Evolutionary conservation across 2,329 filamentous ascomycete species (phyloP).

Genomic region (Colletotrichum lentis): DNA sequence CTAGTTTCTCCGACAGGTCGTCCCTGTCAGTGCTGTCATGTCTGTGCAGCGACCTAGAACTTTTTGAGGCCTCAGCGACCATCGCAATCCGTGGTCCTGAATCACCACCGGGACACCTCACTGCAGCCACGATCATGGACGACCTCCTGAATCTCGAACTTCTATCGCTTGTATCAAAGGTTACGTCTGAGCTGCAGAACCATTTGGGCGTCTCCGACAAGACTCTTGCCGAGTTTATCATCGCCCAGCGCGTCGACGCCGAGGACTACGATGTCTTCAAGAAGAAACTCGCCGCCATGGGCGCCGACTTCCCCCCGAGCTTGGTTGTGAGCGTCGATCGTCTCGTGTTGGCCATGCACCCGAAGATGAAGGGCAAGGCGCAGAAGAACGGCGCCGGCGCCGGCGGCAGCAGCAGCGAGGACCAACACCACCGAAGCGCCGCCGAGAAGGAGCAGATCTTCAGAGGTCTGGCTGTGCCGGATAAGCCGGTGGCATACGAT

Average conservation of each 20-base stretch:
- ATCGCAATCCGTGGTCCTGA: slow-evolving; percentile 10
- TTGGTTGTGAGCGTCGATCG: slow-evolving; percentile 92
- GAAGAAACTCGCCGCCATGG: slow-evolving; percentile 75
- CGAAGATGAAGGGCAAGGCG: slow-evolving; percentile 76
- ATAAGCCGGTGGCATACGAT: slow-evolving; percentile 64
- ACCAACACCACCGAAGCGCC: slow-evolving; percentile 50
- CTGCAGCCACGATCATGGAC: slow-evolving; percentile 65
- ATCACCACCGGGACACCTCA: neutral
- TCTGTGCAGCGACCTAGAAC: slow-evolving; percentile 8
- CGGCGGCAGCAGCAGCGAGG: slow-evolving; percentile 49
- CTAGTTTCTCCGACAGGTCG: slow-evolving; percentile 12
- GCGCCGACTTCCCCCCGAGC: slow-evolving; percentile 83
- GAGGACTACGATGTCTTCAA: slow-evolving; percentile 77
- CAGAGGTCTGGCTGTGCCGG: slow-evolving; percentile 85
- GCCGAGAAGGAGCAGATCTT: slow-evolving; percentile 88
- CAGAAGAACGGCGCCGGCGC: slow-evolving; percentile 46
- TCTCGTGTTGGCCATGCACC: slow-evolving; percentile 87
- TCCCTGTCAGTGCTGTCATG: slow-evolving; percentile 16
- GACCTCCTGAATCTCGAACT: slow-evolving; percentile 91
- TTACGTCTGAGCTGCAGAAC: slow-evolving; percentile 93
- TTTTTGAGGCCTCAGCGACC: slow-evolving; percentile 31
- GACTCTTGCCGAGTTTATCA: slow-evolving; percentile 94
- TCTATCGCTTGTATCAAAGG: slow-evolving; percentile 91
- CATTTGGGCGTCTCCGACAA: slow-evolving; percentile 92
- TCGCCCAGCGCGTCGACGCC: slow-evolving; percentile 85